Evolutionary conservation across 2,329 filamentous ascomycete species (phyloP), one percentile per base, ranked within the genome.

Genomic region (Aureobasidium sp.): DNA sequence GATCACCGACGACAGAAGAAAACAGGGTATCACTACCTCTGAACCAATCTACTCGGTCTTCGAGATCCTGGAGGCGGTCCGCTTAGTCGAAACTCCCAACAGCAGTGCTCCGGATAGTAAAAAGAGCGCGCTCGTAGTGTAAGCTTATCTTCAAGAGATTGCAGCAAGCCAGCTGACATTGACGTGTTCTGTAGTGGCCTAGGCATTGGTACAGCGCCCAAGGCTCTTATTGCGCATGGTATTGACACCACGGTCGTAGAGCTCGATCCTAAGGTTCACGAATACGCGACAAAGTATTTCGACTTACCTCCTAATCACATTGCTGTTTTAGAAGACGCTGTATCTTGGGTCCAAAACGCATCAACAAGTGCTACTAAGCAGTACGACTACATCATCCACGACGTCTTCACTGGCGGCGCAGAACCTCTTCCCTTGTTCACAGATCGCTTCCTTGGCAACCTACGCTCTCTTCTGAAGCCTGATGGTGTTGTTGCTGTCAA

Each of bases 41-140:
- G 94, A 99, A 75, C 91, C 93, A 0, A 90, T 99, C 62, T 99
- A 97, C 72, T 88, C 90, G 10, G 88, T 97, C n/a, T 99, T 99
- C 73, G 87, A 90, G 29, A 95, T 96, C 82, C 84, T 99, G 1
- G 94, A 99, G 74, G 91, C 93, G 3, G 88, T 97, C 7, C 84
- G 94, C 26, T 81, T 99, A 36, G 81, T 96, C 27, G 81, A 94
- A 67, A 79, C 79, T 4, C 4, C 63, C 6, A 26, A 59, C n/a
- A 65, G 65, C 12, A 34, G 76, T 74, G 15, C 75, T 79, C 57
- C 76, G 76, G 89, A 92, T 67, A 76, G 75, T n/a, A 78, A 89
- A 63, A 89, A 89, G 50, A 89, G 84, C 53, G 93, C 93, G 1
- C 81, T 97, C 4, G 89, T 96, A 59, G 89, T 99, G 88, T 92